Base-by-base conservation (phyloP, 169 alveolate genomes). In the Eimeria sp. region DNA sequence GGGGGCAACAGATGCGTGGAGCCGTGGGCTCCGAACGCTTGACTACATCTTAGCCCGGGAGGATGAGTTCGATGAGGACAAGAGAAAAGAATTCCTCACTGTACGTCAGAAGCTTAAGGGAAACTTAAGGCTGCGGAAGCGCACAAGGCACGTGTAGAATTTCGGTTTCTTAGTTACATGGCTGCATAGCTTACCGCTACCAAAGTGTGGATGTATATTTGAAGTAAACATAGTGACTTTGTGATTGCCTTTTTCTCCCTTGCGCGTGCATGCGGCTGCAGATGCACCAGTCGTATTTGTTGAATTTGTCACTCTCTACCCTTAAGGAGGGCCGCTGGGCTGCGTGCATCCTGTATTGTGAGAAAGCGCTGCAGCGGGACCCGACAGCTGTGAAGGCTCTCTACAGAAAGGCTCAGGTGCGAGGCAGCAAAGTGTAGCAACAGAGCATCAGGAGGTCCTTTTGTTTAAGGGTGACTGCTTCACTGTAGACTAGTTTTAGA, bases 351-450 rank as follows among this genome's bases (percentile, higher is more conserved):
- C 25, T 22, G 27, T 93, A 82, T 78, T 82, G 96, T 22, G 96
- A 93, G 67, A 88, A 93, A 43, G 96, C 84, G 43, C 94, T 93
- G 6, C 93, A 80, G 78, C n/a, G n/a, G 45, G 96, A 93, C 87
- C 96, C 96, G 54, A 63, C 27, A 47, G 84, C 78, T n/a, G 27
- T 93, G 76, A 93, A 93, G 93, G 96, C 96, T 45, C 96, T 93
- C 54, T 93, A 76, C 76, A 80, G 96, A 30, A 93, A 93, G 34
- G 87, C 94, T 43, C 94, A 93, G 94, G 96, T 83, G 30, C 45
- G 80, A 63, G 40, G 27, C 51, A 61, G 18, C 65, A 1, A 76
- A 43, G 45, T 76, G 43, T 22, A 76, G 5, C 87, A 22, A 16
- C 45, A 45, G 18, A 47, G 45, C 30, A 76, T 7, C 57, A 6